These are phyloP conservation scores for Penicillium sp. DNA, from an alignment of 2,329 filamentous ascomycete species.

Conservation along the genomic window DNA sequence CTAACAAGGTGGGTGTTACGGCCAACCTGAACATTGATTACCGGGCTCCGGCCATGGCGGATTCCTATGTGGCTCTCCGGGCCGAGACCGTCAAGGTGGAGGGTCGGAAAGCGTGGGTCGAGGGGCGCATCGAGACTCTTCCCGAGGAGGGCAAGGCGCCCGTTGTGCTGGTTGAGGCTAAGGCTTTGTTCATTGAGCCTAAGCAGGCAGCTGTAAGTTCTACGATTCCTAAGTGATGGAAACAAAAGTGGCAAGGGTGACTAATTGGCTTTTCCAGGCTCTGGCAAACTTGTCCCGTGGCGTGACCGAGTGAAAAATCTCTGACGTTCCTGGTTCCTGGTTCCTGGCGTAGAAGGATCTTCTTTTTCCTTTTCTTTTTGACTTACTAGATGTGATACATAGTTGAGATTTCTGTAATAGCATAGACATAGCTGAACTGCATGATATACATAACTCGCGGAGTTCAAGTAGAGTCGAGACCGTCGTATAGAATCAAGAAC, in stretches of 20 bases:
- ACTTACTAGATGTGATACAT: not conserved
- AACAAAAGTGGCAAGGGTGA: not conserved
- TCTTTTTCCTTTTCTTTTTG: not conserved
- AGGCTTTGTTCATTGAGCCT: slow-evolving; percentile 84
- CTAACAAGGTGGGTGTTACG: slow-evolving; percentile 77
- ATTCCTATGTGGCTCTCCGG: slow-evolving; percentile 71
- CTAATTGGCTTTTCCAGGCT: slow-evolving; percentile 12
- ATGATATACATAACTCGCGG: not conserved
- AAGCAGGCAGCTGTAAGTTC: slow-evolving; percentile 71
- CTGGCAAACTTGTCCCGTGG: slow-evolving; percentile 18
- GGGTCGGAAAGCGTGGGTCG: slow-evolving; percentile 91
- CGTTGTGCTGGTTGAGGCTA: slow-evolving; percentile 73
- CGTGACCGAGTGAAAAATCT: slow-evolving; percentile 15
- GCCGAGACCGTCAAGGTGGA: slow-evolving; percentile 82
- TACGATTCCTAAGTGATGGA: not conserved
- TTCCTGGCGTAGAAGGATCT: slow-evolving; percentile 15
- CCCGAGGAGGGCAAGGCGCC: slow-evolving; percentile 62
- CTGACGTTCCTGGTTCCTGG: slow-evolving; percentile 14
- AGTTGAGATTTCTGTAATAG: not conserved
- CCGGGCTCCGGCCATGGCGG: slow-evolving; percentile 72
- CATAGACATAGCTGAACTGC: not conserved
- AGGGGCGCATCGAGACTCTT: slow-evolving; percentile 79
- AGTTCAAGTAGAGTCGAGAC: not conserved
- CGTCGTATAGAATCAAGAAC: slow-evolving; percentile 1
- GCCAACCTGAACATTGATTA: slow-evolving; percentile 83